Evolutionary conservation across 2,329 filamentous ascomycete species (phyloP).

Genomic region (Penicillium sp.): DNA sequence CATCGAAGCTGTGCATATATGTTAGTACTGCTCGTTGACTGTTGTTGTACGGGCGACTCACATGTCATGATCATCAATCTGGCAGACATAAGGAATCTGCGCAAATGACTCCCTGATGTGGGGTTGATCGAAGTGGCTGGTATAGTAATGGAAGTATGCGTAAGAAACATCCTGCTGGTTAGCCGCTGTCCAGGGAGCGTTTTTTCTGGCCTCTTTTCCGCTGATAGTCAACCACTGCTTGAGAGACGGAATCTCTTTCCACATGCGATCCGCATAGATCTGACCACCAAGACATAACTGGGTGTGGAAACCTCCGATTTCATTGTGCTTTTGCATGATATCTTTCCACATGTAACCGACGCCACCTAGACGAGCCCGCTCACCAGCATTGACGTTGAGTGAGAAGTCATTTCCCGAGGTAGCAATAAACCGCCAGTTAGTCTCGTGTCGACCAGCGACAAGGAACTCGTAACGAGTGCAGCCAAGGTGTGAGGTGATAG

Average conservation of each 20-base stretch:
- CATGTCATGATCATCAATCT: slow-evolving; percentile 98
- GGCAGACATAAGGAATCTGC: slow-evolving; percentile 89
- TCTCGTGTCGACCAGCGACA: slow-evolving; percentile 84
- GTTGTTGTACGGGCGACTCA: slow-evolving; percentile 52
- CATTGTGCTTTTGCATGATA: slow-evolving; percentile 92
- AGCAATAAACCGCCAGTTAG: slow-evolving; percentile 91
- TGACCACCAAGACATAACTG: slow-evolving; percentile 91
- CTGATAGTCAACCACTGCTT: slow-evolving; percentile 94
- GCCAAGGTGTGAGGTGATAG: slow-evolving; percentile 91
- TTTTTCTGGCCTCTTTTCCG: slow-evolving; percentile 90
- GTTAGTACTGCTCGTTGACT: slow-evolving; percentile 10
- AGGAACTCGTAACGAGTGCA: slow-evolving; percentile 98
- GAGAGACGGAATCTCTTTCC: slow-evolving; percentile 90
- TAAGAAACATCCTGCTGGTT: slow-evolving; percentile 95
- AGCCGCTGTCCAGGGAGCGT: slow-evolving; percentile 84
- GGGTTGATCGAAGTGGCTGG: slow-evolving; percentile 95
- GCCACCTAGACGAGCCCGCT: slow-evolving; percentile 80
- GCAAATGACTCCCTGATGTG: slow-evolving; percentile 93
- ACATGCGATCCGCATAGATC: slow-evolving; percentile 90
- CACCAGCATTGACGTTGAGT: slow-evolving; percentile 78
- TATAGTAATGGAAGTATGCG: slow-evolving; percentile 98
- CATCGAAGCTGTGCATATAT: slow-evolving; percentile 70
- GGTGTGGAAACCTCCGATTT: slow-evolving; percentile 92
- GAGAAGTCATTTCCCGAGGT: slow-evolving; percentile 97
- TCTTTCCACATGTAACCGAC: slow-evolving; percentile 99